These are phyloP conservation scores for Arachis hypogaea DNA, from an alignment of 306 rosid genomes.

Conservation along the genomic window DNA sequence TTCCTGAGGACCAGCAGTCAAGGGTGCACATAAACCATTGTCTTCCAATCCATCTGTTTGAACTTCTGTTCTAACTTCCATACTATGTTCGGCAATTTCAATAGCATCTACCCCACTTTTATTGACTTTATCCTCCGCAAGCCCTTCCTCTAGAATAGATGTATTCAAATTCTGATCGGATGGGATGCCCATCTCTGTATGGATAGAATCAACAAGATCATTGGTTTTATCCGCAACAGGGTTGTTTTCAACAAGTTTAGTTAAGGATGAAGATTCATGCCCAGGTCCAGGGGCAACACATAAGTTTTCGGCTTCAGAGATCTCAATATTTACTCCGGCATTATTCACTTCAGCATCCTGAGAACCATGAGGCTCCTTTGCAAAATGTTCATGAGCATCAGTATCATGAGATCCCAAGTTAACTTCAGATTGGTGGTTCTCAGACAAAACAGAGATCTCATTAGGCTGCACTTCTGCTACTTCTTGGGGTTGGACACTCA, in stretches of 20 bases:
- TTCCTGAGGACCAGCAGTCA: conserved; percentile 49
- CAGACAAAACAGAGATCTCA: conserved; percentile 41
- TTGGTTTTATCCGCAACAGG: conserved; percentile 48
- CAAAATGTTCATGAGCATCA: conserved; percentile 36
- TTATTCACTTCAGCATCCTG: conserved; percentile 55
- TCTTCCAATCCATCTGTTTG: conserved; percentile 48
- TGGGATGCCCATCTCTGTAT: conserved; percentile 49
- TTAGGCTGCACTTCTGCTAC: conserved; percentile 53
- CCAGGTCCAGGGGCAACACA: conserved; percentile 47
- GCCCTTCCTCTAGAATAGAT: conserved; percentile 46
- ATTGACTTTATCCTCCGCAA: conserved; percentile 38
- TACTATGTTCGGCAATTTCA: conserved; percentile 44
- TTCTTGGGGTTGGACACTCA: conserved; percentile 45
- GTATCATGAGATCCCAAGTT: conserved; percentile 51
- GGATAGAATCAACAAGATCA: conserved; percentile 53
- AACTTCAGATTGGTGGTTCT: conserved; percentile 48
- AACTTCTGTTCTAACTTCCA: conserved; percentile 48
- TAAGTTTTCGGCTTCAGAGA: conserved; percentile 49
- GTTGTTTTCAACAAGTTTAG: conserved; percentile 46
- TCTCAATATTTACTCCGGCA: conserved; percentile 46
- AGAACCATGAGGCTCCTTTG: conserved; percentile 41
- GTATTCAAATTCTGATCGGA: conserved; percentile 51
- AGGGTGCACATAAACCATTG: conserved; percentile 42
- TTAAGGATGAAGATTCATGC: conserved; percentile 46
- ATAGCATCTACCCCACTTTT: conserved; percentile 43